These are phyloP conservation scores for Candida silvicultrix DNA, from an alignment of 805 yeast genomes.

Conservation along the genomic window DNA sequence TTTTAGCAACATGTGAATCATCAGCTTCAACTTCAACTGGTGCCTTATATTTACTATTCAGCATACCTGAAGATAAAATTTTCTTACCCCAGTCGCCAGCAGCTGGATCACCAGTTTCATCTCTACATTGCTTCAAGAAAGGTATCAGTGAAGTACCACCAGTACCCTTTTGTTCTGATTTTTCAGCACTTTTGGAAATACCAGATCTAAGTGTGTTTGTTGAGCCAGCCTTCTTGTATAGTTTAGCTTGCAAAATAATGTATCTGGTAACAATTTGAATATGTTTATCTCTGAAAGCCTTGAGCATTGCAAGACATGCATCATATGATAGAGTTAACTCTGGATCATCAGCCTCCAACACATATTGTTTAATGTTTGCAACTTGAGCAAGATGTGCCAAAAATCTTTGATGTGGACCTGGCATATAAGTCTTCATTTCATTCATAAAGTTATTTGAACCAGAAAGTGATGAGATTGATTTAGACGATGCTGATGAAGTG, in stretches of 20 bases:
- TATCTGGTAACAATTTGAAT: conserved; percentile 89
- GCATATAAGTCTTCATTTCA: conserved; percentile 90
- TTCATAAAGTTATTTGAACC: conserved; percentile 51
- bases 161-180: conserved; percentile 69
- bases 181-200: conserved; percentile 40
- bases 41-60: conserved; percentile 19
- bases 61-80: conserved; percentile 47
- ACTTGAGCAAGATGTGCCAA: conserved; percentile 51
- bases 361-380: conserved; percentile 61
- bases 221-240: conserved; percentile 45
- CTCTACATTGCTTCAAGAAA: conserved; percentile 90
- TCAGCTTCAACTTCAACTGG: conserved; percentile 1
- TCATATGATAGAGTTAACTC: conserved; percentile 72
- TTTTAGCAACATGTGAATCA: conserved; percentile 14
- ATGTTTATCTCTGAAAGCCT: conserved; percentile 86
- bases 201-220: conserved; percentile 59
- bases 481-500: conserved; percentile 8
- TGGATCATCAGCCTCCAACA: conserved; percentile 38
- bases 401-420: conserved; percentile 75
- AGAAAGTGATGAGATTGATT: conserved; percentile 21
- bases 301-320: conserved; percentile 83
- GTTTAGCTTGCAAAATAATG: conserved; percentile 71
- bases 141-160: conserved; percentile 93
- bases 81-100: conserved; percentile 91
- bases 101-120: conserved; percentile 91